These are phyloP conservation scores for Hanseniaspora thailandica DNA, from an alignment of 805 yeast genomes.

Conservation along the genomic window DNA sequence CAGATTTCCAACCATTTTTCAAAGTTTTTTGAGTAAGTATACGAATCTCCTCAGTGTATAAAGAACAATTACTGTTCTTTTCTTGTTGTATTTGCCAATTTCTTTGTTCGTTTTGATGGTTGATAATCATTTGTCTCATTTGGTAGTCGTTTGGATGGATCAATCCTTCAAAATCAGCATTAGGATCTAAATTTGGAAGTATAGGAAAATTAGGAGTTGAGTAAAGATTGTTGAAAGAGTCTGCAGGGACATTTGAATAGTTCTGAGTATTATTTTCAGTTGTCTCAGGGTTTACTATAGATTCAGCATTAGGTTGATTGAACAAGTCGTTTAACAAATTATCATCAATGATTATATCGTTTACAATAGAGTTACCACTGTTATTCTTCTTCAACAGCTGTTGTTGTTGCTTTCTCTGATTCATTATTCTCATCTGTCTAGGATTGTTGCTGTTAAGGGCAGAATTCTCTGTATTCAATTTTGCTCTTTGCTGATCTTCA, in stretches of 20 bases:
- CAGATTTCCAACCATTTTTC: slow-evolving; percentile 92
- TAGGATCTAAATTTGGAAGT: slow-evolving; percentile 5
- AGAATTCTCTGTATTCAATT: slow-evolving; percentile 33
- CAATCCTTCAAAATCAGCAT: slow-evolving; percentile 6
- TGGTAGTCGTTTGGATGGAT: slow-evolving; percentile 31
- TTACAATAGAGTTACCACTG: slow-evolving; percentile 28
- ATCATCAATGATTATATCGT: slow-evolving; percentile 12
- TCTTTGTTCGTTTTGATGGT: slow-evolving; percentile 26
- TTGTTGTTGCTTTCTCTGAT: slow-evolving; percentile 21
- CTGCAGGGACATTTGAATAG: slow-evolving; percentile 2
- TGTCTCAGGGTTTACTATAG: not conserved
- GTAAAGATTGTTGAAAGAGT: slow-evolving; percentile 6
- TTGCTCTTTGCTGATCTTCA: slow-evolving; percentile 22
- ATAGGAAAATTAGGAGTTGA: not conserved
- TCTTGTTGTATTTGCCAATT: slow-evolving; percentile 27
- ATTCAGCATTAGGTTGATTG: not conserved
- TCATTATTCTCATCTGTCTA: not conserved
- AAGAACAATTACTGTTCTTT: slow-evolving; percentile 28
- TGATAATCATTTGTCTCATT: slow-evolving; percentile 26
- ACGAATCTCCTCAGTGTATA: slow-evolving; percentile 62
- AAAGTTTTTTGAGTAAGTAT: slow-evolving; percentile 68
- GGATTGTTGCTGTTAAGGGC: not conserved
- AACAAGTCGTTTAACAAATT: slow-evolving; percentile 6
- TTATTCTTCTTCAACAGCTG: slow-evolving; percentile 30
- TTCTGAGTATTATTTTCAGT: not conserved